Conservation (phyloP, 2,329 filamentous ascomycete species). For the Thielaviopsis populi region DNA sequence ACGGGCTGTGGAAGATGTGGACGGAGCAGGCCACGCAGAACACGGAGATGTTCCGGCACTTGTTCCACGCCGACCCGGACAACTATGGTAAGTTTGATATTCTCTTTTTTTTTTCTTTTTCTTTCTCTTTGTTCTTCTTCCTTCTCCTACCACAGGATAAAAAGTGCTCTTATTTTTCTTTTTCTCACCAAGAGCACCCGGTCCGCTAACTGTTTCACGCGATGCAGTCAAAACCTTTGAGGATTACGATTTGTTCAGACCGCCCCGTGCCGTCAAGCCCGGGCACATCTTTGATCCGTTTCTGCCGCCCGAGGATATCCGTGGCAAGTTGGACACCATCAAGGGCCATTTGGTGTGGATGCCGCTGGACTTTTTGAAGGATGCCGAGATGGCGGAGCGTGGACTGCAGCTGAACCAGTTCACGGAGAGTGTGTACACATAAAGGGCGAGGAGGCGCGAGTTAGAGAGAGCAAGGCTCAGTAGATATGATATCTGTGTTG, state of each 20-base stretch:
- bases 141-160: too few species aligned
- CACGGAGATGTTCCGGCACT: constrained; percentile 58
- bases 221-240: constrained; percentile 66
- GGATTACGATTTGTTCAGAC: constrained; percentile 72
- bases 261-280: constrained; percentile 53
- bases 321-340: constrained; percentile 61
- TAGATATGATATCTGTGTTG: background rate
- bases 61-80: constrained; percentile 83
- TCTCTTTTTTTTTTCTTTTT: background rate
- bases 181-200: constrained; percentile 11
- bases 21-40: constrained; percentile 53
- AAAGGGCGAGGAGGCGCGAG: constrained; percentile 13
- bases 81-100: constrained; percentile 46
- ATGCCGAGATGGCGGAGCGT: constrained; percentile 78
- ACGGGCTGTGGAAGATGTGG: constrained; percentile 56
- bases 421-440: constrained; percentile 79
- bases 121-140: background rate
- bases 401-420: constrained; percentile 73
- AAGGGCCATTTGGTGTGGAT: constrained; percentile 89
- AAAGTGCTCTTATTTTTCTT: constrained; percentile 2
- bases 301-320: constrained; percentile 56
- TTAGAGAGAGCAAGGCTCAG: background rate
- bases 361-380: constrained; percentile 72
- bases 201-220: constrained; percentile 1
- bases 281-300: constrained; percentile 79